Conservation (phyloP, 1,284 basidiomycete species). For the Cryptococcus sp. region DNA sequence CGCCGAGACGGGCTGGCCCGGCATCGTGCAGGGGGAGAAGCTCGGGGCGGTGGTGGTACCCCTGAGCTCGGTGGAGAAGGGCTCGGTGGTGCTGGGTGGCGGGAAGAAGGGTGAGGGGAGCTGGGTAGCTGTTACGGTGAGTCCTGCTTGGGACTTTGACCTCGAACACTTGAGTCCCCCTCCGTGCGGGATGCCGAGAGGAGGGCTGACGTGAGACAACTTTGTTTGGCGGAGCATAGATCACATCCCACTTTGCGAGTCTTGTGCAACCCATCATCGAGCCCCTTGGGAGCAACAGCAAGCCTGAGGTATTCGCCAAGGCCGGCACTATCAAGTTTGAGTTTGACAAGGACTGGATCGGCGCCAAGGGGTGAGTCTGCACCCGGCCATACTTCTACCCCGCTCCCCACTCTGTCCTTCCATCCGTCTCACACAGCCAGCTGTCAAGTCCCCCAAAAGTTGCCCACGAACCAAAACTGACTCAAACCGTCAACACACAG, state of each 20-base stretch:
- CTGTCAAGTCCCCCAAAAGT: not conserved
- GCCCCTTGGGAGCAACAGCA: slow-evolving; percentile 4
- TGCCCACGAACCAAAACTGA: not conserved
- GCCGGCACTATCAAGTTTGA: slow-evolving; percentile 41
- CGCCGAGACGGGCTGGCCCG: slow-evolving; percentile 42
- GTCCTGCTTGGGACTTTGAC: slow-evolving; percentile 8
- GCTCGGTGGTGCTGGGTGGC: slow-evolving; percentile 20
- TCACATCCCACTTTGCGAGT: slow-evolving; percentile 23
- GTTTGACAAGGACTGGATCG: slow-evolving; percentile 47
- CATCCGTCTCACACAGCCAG: slow-evolving; percentile 6
- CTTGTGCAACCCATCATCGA: slow-evolving; percentile 19
- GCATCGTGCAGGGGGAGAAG: slow-evolving; percentile 33
- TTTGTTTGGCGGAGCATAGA: too few species aligned
- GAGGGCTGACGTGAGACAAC: not conserved
- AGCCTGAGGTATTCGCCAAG: slow-evolving; percentile 19
- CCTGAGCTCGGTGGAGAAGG: slow-evolving; percentile 27
- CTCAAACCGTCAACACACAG: slow-evolving; percentile 10
- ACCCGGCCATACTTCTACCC: not conserved
- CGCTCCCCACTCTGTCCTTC: too few species aligned
- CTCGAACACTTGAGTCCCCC: too few species aligned
- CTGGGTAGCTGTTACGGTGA: slow-evolving; percentile 27
- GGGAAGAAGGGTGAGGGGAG: slow-evolving; percentile 33
- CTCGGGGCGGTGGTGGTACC: slow-evolving; percentile 32
- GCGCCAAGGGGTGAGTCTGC: slow-evolving; percentile 41
- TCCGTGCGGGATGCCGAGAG: not conserved